A percentile compares a stretch with the other conserved stretches of the same genome.
Conservation (phyloP, 768 basidiomycete genomes). For the Antrodiella citrinella region DNA sequence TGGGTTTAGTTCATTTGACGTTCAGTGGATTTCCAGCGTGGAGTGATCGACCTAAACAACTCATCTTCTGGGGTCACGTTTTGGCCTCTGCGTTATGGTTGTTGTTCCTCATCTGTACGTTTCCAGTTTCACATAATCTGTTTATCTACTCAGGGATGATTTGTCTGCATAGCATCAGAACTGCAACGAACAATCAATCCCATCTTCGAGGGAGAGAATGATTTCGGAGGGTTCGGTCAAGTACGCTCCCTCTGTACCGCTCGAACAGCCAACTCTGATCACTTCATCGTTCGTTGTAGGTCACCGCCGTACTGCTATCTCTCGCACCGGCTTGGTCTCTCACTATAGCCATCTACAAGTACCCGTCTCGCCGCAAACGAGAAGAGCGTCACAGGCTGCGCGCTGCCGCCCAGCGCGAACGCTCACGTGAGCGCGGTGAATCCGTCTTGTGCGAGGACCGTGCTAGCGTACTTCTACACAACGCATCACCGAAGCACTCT, state of each 20-base stretch:
- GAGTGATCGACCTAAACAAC: constrained; percentile 5
- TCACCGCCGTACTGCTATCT: constrained; percentile 17
- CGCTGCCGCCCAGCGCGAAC: background rate
- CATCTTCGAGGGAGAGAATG: constrained; percentile 17
- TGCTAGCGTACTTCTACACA: background rate
- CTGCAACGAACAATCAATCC: constrained; percentile 14
- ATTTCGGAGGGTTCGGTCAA: constrained; percentile 19
- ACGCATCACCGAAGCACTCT: background rate
- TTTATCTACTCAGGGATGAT: background rate
- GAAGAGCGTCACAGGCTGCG: background rate
- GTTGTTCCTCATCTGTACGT: constrained; percentile 15
- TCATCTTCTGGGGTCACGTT: constrained; percentile 15
- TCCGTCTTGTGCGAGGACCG: background rate
- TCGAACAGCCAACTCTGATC: background rate
- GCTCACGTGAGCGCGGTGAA: background rate
- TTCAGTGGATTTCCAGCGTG: constrained; percentile 1
- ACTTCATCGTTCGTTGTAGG: constrained; percentile 7
- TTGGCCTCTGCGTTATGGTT: constrained; percentile 12
- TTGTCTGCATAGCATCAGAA: constrained; percentile 13
- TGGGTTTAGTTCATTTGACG: constrained; percentile 1
- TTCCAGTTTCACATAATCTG: too few species aligned
- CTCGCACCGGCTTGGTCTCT: constrained; percentile 19
- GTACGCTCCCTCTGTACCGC: constrained; percentile 2
- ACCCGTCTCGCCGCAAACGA: constrained; percentile 7
- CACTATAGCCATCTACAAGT: constrained; percentile 16